Percentiles rank a stretch among this genome's conserved stretches.
Conservation (phyloP, 148 eudicot species). For the Rhododendron ovatum region DNA sequence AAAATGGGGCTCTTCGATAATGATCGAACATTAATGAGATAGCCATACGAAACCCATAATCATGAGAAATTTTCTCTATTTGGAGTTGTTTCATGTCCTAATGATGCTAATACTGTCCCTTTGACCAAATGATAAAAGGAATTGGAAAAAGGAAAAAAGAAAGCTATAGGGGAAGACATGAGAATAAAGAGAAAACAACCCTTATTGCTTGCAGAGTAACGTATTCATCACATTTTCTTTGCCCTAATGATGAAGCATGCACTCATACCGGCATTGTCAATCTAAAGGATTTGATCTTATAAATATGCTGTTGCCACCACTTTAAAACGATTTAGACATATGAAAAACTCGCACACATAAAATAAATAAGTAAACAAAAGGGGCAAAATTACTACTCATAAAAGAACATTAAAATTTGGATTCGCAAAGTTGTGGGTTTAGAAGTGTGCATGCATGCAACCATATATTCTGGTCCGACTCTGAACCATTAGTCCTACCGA, state of each 20-base stretch:
- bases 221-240: slow-evolving; percentile 23
- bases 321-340: background rate
- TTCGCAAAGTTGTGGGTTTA: background rate
- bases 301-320: background rate
- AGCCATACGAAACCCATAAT: slow-evolving; percentile 5
- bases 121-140: slow-evolving; percentile 5
- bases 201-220: slow-evolving; percentile 33
- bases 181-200: background rate
- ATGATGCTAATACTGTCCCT: slow-evolving; percentile 30
- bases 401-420: background rate
- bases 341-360: background rate
- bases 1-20: background rate
- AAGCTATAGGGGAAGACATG: background rate
- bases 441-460: background rate
- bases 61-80: slow-evolving; percentile 6
- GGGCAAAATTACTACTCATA: background rate
- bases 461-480: background rate
- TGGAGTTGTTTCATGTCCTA: slow-evolving; percentile 12
- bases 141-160: background rate
- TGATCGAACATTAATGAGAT: slow-evolving; percentile 26
- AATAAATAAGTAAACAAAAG: background rate
- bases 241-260: slow-evolving; percentile 25
- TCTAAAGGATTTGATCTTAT: slow-evolving; percentile 12
- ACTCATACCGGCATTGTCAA: slow-evolving; percentile 25
- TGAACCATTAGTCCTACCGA: background rate